These are phyloP conservation scores for Hemisphaericaspora xylofermentans DNA, from an alignment of 1,139 yeast species.

Conservation along the genomic window DNA sequence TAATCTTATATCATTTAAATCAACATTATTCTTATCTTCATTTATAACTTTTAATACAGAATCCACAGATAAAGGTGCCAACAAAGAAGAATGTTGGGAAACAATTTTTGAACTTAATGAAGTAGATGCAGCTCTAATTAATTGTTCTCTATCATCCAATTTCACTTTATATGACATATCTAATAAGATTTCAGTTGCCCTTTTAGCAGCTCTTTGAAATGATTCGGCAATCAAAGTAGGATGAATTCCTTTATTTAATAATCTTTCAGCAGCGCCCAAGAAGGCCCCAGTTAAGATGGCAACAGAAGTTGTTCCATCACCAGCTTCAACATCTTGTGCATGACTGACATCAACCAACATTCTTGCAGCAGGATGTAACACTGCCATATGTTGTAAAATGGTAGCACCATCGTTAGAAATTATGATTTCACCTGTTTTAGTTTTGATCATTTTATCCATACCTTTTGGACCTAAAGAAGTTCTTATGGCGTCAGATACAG, in stretches of 20 bases:
- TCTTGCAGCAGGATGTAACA: constrained; percentile 96
- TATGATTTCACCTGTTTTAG: constrained; percentile 87
- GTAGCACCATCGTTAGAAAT: constrained; percentile 98
- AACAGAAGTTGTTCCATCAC: constrained; percentile 98
- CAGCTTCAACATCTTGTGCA: constrained; percentile 98
- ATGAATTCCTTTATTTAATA: constrained; percentile 87
- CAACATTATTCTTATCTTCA: constrained; percentile 59
- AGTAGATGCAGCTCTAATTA: constrained; percentile 90
- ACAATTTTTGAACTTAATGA: constrained; percentile 94
- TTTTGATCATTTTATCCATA: constrained; percentile 98
- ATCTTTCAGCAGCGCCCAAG: constrained; percentile 89
- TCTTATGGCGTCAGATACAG: constrained; percentile 97
- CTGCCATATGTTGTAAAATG: constrained; percentile 94
- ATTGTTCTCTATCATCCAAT: constrained; percentile 73
- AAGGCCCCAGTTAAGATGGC: constrained; percentile 94
- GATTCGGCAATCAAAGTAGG: constrained; percentile 95
- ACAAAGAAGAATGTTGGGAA: constrained; percentile 78
- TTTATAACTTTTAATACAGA: constrained; percentile 80
- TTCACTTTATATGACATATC: constrained; percentile 83
- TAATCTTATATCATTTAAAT: constrained; percentile 81
- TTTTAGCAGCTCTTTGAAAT: constrained; percentile 86
- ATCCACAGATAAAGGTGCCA: constrained; percentile 94
- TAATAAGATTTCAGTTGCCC: constrained; percentile 80
- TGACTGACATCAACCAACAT: constrained; percentile 97
- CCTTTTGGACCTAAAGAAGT: constrained; percentile 98